These are phyloP conservation scores for Penicillium ochrochloron DNA, from an alignment of 495 filamentous ascomycete species.

Conservation along the genomic window DNA sequence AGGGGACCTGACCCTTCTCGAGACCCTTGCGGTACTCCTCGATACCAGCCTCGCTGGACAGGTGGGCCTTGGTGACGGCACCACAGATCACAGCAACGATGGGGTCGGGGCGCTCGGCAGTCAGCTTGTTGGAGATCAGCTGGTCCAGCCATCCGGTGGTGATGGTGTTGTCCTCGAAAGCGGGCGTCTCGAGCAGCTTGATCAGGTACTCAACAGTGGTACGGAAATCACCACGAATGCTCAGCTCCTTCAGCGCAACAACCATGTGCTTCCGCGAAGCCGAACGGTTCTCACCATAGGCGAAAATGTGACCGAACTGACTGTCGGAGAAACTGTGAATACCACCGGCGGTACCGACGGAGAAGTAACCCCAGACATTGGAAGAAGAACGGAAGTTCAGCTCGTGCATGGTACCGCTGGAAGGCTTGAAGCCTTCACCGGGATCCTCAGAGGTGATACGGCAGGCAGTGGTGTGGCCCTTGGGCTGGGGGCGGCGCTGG, in stretches of 20 bases:
- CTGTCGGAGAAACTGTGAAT: constrained; percentile 99
- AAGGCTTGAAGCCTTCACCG: constrained; percentile 99
- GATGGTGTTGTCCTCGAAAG: constrained; percentile 99
- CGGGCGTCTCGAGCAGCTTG: constrained; percentile 96
- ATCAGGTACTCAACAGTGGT: constrained; percentile 99
- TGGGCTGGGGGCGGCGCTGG: constrained; percentile 87
- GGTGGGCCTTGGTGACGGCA: constrained; percentile 92
- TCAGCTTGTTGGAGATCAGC: constrained; percentile 96
- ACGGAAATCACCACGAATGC: constrained; percentile 98
- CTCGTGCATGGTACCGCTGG: constrained; percentile 98
- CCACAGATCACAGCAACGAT: constrained; percentile 91
- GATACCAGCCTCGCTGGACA: constrained; percentile 85
- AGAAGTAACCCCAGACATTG: constrained; percentile 99
- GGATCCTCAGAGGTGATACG: constrained; percentile 99
- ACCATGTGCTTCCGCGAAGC: constrained; percentile 99
- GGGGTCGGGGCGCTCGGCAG: constrained; percentile 91
- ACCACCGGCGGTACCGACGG: constrained; percentile 91
- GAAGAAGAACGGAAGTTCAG: constrained; percentile 98
- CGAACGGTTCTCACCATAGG: constrained; percentile 94
- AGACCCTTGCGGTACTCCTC: constrained; percentile 84
- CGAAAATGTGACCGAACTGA: constrained; percentile 99
- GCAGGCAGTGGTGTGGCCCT: constrained; percentile 97
- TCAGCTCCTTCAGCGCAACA: constrained; percentile 96
- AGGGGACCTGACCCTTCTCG: constrained; percentile 96
- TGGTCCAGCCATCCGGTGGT: constrained; percentile 99